Base-by-base conservation (phyloP, 139 green algal genomes). In the Chlamydomonas sphaeroides region DNA sequence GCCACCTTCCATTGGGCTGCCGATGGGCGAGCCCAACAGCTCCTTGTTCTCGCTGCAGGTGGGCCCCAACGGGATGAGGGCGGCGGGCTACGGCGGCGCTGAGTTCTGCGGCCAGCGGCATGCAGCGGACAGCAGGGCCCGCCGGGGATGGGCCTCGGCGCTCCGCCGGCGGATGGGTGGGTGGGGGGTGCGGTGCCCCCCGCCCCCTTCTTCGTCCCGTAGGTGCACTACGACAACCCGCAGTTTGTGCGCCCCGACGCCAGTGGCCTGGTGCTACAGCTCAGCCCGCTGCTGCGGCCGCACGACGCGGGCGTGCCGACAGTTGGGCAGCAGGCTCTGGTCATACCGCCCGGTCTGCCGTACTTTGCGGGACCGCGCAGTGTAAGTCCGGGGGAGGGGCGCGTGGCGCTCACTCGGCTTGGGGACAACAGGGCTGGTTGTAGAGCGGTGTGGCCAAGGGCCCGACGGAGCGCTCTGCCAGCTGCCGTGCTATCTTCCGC, bases 191-290 rank as follows among this genome's bases (percentile, higher is more conserved):
- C n/a, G n/a, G n/a, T n/a, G n/a, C 25, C 3, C 17, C 35, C 33
- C 63, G 4, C 33, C 1, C 20, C 33, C 63, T n/a, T 33, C 33
- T 10, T 25, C 33, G 8, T 33, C 33, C 20, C 20, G 10, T 42
- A 82, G 75, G 62, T 82, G 1, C 75, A 82, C 53, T 82, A 82
- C 62, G 65, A 82, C 61, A 82, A 82, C 63, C 42, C 42, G 0
- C 1, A 49, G n/a, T 28, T 42, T 42, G 75, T 41, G 1, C 32
- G 30, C 38, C 38, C 59, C 28, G 75, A 82, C 75, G 42, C 36
- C 42, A 53, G 32, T 11, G 75, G 75, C 21, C 73, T 82, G 23
- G 39, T 21, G 41, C 4, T 82, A 42, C 10, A 28, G n/a, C 57
- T 71, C 75, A 82, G 62, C 0, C 62, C 62, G 1, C n/a, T 10